Evolutionary conservation across 352 stramenopile species (phyloP), one percentile per base, ranked within the genome.

Genomic region (Globisporangium polare): DNA sequence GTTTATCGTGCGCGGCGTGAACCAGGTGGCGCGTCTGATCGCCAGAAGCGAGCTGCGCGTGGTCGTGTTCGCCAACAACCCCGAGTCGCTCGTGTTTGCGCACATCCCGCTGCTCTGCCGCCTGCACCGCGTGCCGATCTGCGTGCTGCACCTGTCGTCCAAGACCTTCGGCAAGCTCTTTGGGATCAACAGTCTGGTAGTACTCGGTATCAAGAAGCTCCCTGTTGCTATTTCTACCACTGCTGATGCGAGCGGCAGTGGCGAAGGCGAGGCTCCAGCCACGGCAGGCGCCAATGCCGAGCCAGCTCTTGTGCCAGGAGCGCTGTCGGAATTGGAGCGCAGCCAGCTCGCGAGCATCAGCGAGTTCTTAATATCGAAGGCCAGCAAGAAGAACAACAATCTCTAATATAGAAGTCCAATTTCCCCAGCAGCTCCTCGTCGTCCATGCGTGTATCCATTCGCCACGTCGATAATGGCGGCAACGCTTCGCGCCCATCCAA

Each of bases 21-120:
- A 90, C 42, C 73, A 88, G 31, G 81, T 91, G 20, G 65, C 76
- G 5, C 67, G 68, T 0, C 63, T 77, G 2, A 68, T 88, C 26
- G 70, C 68, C 5, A 73, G 56, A 50, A 53, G 73, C 0, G 69
- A 86, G 62, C 51, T 89, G 47, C 58, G 65, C 37, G 80, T 93
- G 6, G 83, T 88, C 8, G 78, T 92, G 35, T 84, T 90, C 42
- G 83, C 83, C 13, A 79, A 67, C 18, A 88, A 92, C 43, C 78
- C 77, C 22, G 78, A 89, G 56, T 73, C 71, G 29, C 67, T 75
- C 33, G 61, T 63, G 35, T 90, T 90, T 42, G 77, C 69, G 22
- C 81, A 93, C 60, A 60, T 93, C 51, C 83, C 81, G 41, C 53
- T 93, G 54, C 68, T 90, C 27, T 93, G 83, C 41, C 68, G 81